These are phyloP conservation scores for Diutina catenulata DNA, from an alignment of 1,139 yeast genomes.

Conservation along the genomic window DNA sequence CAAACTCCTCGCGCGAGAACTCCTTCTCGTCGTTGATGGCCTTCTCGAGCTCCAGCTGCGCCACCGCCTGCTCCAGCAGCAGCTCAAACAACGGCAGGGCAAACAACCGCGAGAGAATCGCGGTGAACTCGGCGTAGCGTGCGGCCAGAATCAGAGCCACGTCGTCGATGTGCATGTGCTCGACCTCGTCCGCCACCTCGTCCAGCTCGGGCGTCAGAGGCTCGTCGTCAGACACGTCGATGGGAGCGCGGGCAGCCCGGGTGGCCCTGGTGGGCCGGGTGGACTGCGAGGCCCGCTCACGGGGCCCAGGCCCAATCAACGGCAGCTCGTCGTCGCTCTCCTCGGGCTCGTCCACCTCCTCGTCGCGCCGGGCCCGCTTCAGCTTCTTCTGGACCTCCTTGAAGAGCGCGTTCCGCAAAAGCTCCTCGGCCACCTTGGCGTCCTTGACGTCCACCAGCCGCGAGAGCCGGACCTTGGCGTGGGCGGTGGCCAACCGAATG, in stretches of 20 bases:
- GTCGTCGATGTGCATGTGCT: constrained; percentile 15
- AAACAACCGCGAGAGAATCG: constrained; percentile 34
- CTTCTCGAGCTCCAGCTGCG: constrained; percentile 28
- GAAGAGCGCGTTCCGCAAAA: constrained; percentile 77
- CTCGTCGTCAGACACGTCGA: constrained; percentile 6
- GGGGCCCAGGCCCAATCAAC: no score
- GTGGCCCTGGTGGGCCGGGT: no score
- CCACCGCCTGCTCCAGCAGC: constrained; percentile 32
- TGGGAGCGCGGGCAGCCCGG: constrained; percentile 13
- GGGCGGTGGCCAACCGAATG: constrained; percentile 93
- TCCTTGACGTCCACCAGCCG: constrained; percentile 64
- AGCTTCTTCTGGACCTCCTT: constrained; percentile 48
- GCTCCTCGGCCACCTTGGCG: constrained; percentile 77
- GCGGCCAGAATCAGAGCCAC: constrained; percentile 28
- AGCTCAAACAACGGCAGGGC: constrained; percentile 36
- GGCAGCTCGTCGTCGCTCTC: constrained; percentile 9
- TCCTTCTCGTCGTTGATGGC: constrained; percentile 49
- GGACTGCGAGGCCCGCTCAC: no score
- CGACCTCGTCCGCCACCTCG: constrained; percentile 14
- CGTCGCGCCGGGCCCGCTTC: constrained; percentile 20
- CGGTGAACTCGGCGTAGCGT: constrained; percentile 33
- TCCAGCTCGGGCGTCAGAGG: constrained; percentile 13
- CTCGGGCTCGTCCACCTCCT: constrained; percentile 11
- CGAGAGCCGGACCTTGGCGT: constrained; percentile 86
- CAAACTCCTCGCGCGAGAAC: constrained; percentile 40